phyloP scores from a whole-genome alignment of 2,329 filamentous ascomycete genomes.

The Exophiala viscosa region DNA sequence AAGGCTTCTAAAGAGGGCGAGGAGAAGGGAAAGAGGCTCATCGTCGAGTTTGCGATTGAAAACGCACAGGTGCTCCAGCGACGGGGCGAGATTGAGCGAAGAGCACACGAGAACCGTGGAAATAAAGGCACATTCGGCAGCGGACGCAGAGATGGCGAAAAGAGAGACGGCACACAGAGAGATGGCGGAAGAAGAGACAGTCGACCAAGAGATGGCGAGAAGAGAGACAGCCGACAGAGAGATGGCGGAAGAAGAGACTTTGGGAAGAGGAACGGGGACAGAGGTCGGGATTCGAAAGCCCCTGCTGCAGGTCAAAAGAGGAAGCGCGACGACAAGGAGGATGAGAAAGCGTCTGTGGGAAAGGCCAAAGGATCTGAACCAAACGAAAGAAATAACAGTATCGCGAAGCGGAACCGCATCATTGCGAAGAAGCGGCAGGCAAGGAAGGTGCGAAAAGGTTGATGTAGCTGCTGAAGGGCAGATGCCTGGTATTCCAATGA shows the following conservation, averaged over 20 bases:
- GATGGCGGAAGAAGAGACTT: too few relatives aligned
- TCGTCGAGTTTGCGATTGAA: conserved; percentile 97
- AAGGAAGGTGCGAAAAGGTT: conserved; percentile 59
- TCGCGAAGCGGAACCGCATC: conserved; percentile 67
- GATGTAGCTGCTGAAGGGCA: conserved; percentile 3
- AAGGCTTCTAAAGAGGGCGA: conserved; percentile 35
- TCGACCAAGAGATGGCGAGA: conserved; percentile 33
- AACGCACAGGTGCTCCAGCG: conserved; percentile 93
- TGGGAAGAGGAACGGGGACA: conserved; percentile 13
- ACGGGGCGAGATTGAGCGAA: conserved; percentile 62
- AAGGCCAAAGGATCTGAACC: conserved; percentile 11
- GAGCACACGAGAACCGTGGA: conserved; percentile 26
- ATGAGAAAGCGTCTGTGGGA: conserved; percentile 31
- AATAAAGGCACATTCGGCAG: conserved; percentile 32
- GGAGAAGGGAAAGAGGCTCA: conserved; percentile 81
- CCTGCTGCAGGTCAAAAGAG: conserved; percentile 14
- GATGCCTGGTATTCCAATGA: not conserved
- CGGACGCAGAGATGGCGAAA: conserved; percentile 28
- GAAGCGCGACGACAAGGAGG: conserved; percentile 32
- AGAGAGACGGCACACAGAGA: conserved; percentile 17
- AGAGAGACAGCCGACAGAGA: not conserved
- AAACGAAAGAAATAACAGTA: conserved; percentile 48
- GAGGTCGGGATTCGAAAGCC: conserved; percentile 5
- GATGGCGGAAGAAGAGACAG: too few relatives aligned
- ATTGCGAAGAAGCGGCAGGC: conserved; percentile 80